Percentiles rank a stretch among this genome's conserved stretches.
phyloP scores from a whole-genome alignment of 331 rosid species.

The Pyrus hybrid region DNA sequence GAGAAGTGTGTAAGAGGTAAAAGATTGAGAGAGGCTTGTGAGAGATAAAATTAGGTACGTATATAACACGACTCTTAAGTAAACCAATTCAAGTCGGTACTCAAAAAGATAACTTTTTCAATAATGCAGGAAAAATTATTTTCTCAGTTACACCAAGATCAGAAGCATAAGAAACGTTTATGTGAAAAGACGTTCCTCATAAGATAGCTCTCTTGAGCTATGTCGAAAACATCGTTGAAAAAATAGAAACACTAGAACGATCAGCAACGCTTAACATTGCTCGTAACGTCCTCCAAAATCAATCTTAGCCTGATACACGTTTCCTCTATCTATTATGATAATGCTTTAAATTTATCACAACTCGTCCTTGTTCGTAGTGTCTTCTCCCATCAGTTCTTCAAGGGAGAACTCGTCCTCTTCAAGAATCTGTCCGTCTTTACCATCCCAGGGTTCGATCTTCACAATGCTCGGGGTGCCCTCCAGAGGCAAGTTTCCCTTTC shows the following conservation, averaged over 20 bases:
- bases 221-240: background rate
- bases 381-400: slow-evolving; percentile 90
- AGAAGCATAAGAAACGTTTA: too few relatives aligned
- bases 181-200: background rate
- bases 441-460: slow-evolving; percentile 89
- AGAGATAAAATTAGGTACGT: too few relatives aligned
- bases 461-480: slow-evolving; percentile 48
- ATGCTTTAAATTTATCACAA: slow-evolving; percentile 18
- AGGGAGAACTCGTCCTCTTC: slow-evolving; percentile 98
- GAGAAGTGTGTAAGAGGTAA: too few relatives aligned
- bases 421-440: slow-evolving; percentile 82
- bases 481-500: slow-evolving; percentile 88
- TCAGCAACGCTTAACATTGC: background rate
- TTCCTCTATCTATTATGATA: background rate
- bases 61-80: too few relatives aligned
- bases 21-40: too few relatives aligned
- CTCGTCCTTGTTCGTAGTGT: slow-evolving; percentile 56
- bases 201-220: slow-evolving; percentile 3
- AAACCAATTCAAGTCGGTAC: too few relatives aligned
- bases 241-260: slow-evolving; percentile 1
- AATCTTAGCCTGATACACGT: slow-evolving; percentile 8
- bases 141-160: too few relatives aligned
- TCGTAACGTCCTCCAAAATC: slow-evolving; percentile 11
- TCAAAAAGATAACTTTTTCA: too few relatives aligned
- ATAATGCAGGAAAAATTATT: too few relatives aligned